Evolutionary conservation across 1,284 basidiomycete species (phyloP), one percentile per base, ranked within the genome.

Genomic region (Meira nashicola): DNA sequence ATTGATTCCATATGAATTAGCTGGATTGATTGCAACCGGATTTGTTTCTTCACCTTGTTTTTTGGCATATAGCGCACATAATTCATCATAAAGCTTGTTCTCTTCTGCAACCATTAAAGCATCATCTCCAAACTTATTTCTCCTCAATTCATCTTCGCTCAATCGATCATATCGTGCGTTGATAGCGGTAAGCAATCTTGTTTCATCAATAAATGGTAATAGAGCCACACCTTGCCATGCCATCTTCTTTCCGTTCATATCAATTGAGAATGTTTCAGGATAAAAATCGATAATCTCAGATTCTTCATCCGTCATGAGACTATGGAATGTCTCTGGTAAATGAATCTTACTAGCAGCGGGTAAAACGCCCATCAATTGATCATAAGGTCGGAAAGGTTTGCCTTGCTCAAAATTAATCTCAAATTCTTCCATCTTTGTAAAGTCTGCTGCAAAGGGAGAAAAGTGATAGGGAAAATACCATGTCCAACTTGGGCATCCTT

Each of bases 221-320:
- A 98, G 82, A 0, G 93, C 93, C 49, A 99, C 92, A 59, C 95
- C 95, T 80, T 99, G 95, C 95, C 95, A 99, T 1, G 89, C 84
- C 93, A 98, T 97, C 81, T 90, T 92, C 81, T 98, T 98, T 64
- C 95, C 95, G 76, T 98, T 98, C 95, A 99, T 98, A 79, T 99
- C 95, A 73, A 98, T 89, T 70, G 93, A 86, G 79, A 99, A 99
- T 17, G 88, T 86, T 5, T 83, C 74, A 0, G 95, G 95, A 79
- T 97, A 97, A 81, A 97, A 98, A 77, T 99, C 95, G 66, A 92
- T 86, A 78, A 97, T 96, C 1, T 92, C 90, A 0, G 93, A 97
- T 41, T 89, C 85, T 53, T 87, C 84, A 2, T 89, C 84, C 4
- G 83, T 86, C 95, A 99, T 99, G 46, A 98, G 84, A 6, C 82